These are phyloP conservation scores for Chlorella vulgaris DNA, from an alignment of 139 green algal genomes.

Conservation along the genomic window DNA sequence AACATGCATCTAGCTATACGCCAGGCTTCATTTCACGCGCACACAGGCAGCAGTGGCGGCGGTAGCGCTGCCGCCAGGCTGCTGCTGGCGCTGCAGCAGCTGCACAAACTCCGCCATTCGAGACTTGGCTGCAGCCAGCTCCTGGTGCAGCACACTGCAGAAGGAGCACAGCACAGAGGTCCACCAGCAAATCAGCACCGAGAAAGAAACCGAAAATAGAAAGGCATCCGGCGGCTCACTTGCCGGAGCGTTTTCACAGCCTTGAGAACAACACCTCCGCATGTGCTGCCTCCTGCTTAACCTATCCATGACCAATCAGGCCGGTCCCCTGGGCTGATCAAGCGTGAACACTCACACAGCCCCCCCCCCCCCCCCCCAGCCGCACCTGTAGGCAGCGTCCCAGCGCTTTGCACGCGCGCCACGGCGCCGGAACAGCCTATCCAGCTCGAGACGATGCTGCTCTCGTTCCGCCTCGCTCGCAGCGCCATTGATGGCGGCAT, in stretches of 20 bases:
- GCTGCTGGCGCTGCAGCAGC: neutral
- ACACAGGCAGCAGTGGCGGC: neutral
- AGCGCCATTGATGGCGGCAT: neutral
- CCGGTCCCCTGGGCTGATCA: no score
- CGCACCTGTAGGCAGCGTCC: conserved; percentile 34
- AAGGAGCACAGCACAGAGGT: neutral
- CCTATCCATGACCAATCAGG: no score
- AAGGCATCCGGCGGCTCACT: no score
- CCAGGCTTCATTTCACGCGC: conserved; percentile 1
- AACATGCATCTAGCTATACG: neutral
- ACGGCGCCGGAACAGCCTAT: conserved; percentile 13
- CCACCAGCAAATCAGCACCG: neutral
- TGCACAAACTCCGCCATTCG: conserved; percentile 35
- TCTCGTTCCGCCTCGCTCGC: neutral
- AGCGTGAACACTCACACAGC: no score
- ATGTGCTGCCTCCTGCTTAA: neutral
- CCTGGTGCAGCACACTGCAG: conserved; percentile 29
- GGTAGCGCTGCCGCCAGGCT: neutral
- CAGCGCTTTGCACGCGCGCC: conserved; percentile 32
- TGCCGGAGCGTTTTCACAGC: no score
- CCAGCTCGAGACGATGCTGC: conserved; percentile 1
- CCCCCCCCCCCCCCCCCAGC: no score
- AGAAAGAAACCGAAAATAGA: neutral
- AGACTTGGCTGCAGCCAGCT: conserved; percentile 35
- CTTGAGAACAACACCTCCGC: no score